A percentile compares a stretch with the other conserved stretches of the same genome.
phyloP scores from a whole-genome alignment of 2,329 filamentous ascomycete species.

The Cladosporium oxysporum region DNA sequence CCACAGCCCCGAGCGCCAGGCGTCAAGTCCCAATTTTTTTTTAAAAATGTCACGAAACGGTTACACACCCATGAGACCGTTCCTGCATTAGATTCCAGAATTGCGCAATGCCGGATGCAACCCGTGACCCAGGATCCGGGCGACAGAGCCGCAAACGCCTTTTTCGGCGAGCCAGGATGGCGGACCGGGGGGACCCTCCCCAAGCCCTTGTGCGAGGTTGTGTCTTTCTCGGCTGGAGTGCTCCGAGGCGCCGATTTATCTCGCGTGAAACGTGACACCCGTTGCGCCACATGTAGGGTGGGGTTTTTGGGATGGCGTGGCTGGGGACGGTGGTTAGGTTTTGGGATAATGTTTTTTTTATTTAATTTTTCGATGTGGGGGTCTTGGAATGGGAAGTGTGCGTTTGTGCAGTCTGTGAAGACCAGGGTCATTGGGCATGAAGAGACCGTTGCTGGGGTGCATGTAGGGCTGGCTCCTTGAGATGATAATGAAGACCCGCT shows the following conservation, averaged over 20 bases:
- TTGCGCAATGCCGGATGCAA: conserved; percentile 18
- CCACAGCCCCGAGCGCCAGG: not conserved
- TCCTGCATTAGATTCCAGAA: conserved; percentile 19
- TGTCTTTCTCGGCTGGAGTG: conserved; percentile 5
- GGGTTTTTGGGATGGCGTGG: not conserved
- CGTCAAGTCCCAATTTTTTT: not conserved
- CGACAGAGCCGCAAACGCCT: conserved; percentile 13
- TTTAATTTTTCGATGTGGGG: not conserved
- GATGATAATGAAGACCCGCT: not conserved
- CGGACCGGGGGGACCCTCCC: not conserved
- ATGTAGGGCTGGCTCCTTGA: not conserved
- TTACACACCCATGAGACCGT: conserved; percentile 10
- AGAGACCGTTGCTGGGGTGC: not conserved
- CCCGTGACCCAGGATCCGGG: not conserved
- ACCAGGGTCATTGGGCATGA: not conserved
- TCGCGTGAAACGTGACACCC: conserved; percentile 14
- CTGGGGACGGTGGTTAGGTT: conserved; percentile 1
- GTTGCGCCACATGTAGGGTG: conserved; percentile 4
- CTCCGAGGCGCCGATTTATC: conserved; percentile 11
- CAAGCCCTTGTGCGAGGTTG: conserved; percentile 8
- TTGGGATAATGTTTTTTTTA: not conserved
- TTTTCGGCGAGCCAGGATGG: conserved; percentile 5
- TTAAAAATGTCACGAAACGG: not conserved
- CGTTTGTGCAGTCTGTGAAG: not conserved
- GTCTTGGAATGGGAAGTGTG: not conserved